These are phyloP conservation scores for Thelonectria olida DNA, from an alignment of 2,329 filamentous ascomycete genomes.

Conservation along the genomic window DNA sequence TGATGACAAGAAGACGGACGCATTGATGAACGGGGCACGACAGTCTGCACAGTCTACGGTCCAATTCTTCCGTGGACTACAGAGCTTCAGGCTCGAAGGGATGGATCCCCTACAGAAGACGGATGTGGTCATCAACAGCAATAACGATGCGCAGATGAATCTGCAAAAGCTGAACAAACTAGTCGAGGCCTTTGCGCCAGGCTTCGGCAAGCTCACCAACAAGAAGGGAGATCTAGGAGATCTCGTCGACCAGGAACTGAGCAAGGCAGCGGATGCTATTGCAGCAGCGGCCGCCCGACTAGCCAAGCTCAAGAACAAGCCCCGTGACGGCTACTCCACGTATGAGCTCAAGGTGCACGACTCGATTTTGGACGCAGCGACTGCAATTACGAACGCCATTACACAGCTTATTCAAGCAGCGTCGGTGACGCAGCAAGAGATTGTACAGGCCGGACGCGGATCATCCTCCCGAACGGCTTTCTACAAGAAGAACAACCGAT, in stretches of 20 bases:
- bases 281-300: slow-evolving; percentile 90
- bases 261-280: slow-evolving; percentile 94
- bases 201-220: slow-evolving; percentile 80
- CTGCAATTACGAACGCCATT: slow-evolving; percentile 93
- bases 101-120: slow-evolving; percentile 93
- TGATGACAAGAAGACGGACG: slow-evolving; percentile 93
- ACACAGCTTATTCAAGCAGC: slow-evolving; percentile 94
- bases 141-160: slow-evolving; percentile 94
- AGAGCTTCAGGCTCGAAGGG: slow-evolving; percentile 92
- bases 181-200: slow-evolving; percentile 90
- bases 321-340: slow-evolving; percentile 92
- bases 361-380: slow-evolving; percentile 90
- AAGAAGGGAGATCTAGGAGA: slow-evolving; percentile 90
- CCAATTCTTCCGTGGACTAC: slow-evolving; percentile 92
- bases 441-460: slow-evolving; percentile 91
- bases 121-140: slow-evolving; percentile 96
- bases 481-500: slow-evolving; percentile 99
- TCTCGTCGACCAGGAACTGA: slow-evolving; percentile 89
- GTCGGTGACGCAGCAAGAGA: slow-evolving; percentile 92
- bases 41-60: slow-evolving; percentile 88
- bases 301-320: slow-evolving; percentile 93
- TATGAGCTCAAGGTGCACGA: slow-evolving; percentile 98
- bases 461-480: slow-evolving; percentile 90
- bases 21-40: slow-evolving; percentile 82
- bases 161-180: slow-evolving; percentile 93